Conservation (phyloP, 2,329 filamentous ascomycete species). For the Claviceps purpurea region DNA sequence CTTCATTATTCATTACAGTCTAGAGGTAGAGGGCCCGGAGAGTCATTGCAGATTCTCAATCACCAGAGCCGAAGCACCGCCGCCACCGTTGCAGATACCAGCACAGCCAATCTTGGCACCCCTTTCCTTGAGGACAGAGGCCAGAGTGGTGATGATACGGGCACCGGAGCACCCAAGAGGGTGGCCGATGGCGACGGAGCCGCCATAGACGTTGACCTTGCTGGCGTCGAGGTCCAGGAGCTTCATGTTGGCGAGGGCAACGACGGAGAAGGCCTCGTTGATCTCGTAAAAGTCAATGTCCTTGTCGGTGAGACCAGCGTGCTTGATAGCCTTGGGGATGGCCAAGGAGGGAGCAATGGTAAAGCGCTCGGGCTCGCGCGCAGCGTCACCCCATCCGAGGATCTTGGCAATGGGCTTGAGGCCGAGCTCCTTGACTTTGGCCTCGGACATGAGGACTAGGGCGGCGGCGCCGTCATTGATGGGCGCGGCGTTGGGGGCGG, state of each 20-base stretch:
- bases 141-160: slow-evolving; percentile 80
- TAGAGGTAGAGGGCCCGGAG: slow-evolving; percentile 21
- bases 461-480: slow-evolving; percentile 92
- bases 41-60: slow-evolving; percentile 58
- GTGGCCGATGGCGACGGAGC: slow-evolving; percentile 90
- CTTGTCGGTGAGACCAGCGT: slow-evolving; percentile 67
- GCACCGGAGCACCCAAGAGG: slow-evolving; percentile 89
- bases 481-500: slow-evolving; percentile 89
- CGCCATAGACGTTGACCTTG: slow-evolving; percentile 91
- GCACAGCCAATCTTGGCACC: slow-evolving; percentile 87
- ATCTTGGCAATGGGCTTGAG: slow-evolving; percentile 94
- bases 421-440: slow-evolving; percentile 80
- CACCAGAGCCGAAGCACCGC: slow-evolving; percentile 86
- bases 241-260: slow-evolving; percentile 94
- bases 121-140: slow-evolving; percentile 80
- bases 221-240: slow-evolving; percentile 64
- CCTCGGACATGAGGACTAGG: slow-evolving; percentile 85
- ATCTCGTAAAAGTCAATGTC: slow-evolving; percentile 93
- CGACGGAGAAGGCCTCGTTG: slow-evolving; percentile 97
- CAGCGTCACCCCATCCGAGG: slow-evolving; percentile 92
- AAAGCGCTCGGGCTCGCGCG: slow-evolving; percentile 84
- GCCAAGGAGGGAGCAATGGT: slow-evolving; percentile 86
- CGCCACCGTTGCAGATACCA: slow-evolving; percentile 96
- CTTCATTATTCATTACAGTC: slow-evolving; percentile 5
- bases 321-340: slow-evolving; percentile 94